These are phyloP conservation scores for Ormosia semicastrata DNA, from an alignment of 306 rosid genomes.

Conservation along the genomic window DNA sequence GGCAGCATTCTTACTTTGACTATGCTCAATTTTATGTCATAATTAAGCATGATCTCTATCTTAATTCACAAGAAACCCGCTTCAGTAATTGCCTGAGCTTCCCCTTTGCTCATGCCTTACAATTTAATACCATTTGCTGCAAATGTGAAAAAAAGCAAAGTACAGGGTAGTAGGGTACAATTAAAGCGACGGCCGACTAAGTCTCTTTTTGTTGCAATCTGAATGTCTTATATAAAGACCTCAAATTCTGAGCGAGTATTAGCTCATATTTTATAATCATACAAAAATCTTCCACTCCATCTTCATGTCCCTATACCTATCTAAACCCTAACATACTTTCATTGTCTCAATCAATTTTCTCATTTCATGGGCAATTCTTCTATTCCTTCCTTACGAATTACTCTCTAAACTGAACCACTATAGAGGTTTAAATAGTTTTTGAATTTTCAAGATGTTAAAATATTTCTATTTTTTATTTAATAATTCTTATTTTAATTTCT, in stretches of 20 bases:
- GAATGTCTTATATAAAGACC: not conserved
- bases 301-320: not conserved
- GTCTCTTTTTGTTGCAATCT: not conserved
- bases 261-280: not conserved
- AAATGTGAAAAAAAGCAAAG: not conserved
- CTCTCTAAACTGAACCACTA: not conserved
- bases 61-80: conserved; percentile 1
- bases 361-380: not conserved
- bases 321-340: not conserved
- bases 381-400: not conserved
- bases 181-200: not conserved
- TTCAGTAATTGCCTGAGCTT: not conserved
- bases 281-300: not conserved
- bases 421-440: too few species aligned
- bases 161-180: not conserved
- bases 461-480: too few species aligned
- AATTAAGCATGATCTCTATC: conserved; percentile 4
- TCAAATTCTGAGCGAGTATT: not conserved
- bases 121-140: not conserved
- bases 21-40: not conserved
- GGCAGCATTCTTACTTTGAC: not conserved
- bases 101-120: not conserved
- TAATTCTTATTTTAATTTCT: too few species aligned
- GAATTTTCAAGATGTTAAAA: too few species aligned
- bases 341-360: not conserved